Percentiles rank a stretch among this genome's conserved stretches.
Conservation (phyloP, 2,329 filamentous ascomycete species). For the Alternaria dauci region DNA sequence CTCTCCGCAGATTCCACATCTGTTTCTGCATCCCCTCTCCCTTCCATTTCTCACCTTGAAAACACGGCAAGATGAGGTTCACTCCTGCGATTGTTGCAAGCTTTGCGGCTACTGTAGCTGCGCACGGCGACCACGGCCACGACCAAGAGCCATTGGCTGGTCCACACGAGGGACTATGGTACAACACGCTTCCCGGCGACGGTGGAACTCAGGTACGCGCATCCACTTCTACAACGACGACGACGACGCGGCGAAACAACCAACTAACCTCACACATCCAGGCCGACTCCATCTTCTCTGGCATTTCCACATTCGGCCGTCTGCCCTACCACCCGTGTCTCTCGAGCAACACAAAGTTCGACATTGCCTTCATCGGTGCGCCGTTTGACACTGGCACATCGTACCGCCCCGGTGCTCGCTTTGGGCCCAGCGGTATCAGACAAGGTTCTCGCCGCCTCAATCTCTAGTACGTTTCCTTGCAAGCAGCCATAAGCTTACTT, state of each 20-base stretch:
- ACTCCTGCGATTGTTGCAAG: slow-evolving; percentile 31
- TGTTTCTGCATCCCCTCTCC: slow-evolving; percentile 4
- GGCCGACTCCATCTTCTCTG: slow-evolving; percentile 89
- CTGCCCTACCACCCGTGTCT: slow-evolving; percentile 81
- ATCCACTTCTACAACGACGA: background rate
- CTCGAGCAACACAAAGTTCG: slow-evolving; percentile 74
- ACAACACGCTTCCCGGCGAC: slow-evolving; percentile 82
- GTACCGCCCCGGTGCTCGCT: slow-evolving; percentile 83
- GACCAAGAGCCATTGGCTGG: slow-evolving; percentile 69
- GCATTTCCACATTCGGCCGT: slow-evolving; percentile 85
- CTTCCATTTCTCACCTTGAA: slow-evolving; percentile 1
- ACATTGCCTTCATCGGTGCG: slow-evolving; percentile 88
- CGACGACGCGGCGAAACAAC: background rate
- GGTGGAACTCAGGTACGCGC: slow-evolving; percentile 78
- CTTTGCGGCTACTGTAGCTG: slow-evolving; percentile 62
- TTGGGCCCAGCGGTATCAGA: slow-evolving; percentile 83
- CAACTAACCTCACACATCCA: slow-evolving; percentile 48
- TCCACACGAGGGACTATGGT: slow-evolving; percentile 80
- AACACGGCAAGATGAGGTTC: slow-evolving; percentile 39
- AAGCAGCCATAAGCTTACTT: slow-evolving; percentile 53
- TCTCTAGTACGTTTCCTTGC: slow-evolving; percentile 73
- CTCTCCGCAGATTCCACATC: slow-evolving; percentile 15
- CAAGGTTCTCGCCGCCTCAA: slow-evolving; percentile 87
- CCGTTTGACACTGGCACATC: slow-evolving; percentile 89
- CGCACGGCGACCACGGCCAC: slow-evolving; percentile 66